Evolutionary conservation across 441 rosid genomes (phyloP).

Genomic region (Pelargonium citronellum): DNA sequence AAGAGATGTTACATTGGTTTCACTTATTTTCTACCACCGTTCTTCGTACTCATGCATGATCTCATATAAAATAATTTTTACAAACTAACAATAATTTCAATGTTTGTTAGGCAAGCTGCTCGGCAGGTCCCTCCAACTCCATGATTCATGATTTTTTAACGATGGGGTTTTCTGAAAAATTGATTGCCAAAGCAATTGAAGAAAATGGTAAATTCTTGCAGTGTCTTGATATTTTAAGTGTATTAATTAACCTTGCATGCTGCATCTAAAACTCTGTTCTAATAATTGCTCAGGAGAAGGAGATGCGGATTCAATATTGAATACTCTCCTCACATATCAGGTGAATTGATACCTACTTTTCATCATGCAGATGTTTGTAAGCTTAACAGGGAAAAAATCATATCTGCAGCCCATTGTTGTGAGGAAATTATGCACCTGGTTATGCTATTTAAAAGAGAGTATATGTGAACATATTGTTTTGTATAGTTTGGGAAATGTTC

Average conservation of each 20-base stretch:
- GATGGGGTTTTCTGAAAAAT: conserved; percentile 59
- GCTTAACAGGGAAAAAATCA: too few relatives aligned
- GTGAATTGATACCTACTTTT: conserved; percentile 34
- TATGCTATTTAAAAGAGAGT: too few relatives aligned
- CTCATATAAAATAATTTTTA: neutral
- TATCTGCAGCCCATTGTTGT: too few relatives aligned
- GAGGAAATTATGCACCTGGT: too few relatives aligned
- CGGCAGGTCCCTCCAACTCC: conserved; percentile 44
- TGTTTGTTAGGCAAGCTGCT: conserved; percentile 38
- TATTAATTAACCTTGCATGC: conserved; percentile 7
- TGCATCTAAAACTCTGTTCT: conserved; percentile 20
- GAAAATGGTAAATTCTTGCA: conserved; percentile 45
- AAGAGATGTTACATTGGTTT: neutral
- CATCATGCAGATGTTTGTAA: neutral
- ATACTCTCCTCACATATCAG: conserved; percentile 47
- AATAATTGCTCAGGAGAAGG: conserved; percentile 50
- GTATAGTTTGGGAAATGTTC: too few relatives aligned
- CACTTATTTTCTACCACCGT: neutral
- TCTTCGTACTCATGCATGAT: neutral
- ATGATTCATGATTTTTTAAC: conserved; percentile 46
- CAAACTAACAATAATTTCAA: conserved; percentile 19
- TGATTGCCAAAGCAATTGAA: conserved; percentile 51
- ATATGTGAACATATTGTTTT: too few relatives aligned
- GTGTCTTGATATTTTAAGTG: conserved; percentile 8
- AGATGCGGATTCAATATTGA: conserved; percentile 47